Base-by-base conservation (phyloP, 1,284 basidiomycete species). In the Ustilago vetiveriae region DNA sequence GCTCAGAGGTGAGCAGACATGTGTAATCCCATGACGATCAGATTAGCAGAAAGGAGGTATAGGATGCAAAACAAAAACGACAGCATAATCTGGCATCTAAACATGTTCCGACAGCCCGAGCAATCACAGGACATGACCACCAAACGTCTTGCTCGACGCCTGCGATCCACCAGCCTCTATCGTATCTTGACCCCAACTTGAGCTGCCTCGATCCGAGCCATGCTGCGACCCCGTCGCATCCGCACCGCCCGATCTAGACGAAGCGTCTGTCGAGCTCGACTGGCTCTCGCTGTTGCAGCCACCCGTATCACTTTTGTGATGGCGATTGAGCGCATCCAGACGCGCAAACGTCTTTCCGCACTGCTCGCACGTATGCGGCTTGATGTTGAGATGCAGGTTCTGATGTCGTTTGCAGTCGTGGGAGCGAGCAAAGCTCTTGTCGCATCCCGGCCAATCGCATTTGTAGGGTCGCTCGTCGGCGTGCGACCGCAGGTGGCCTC, bases 261-360 rank as follows among this genome's bases (percentile, higher is more conserved):
- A 51, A 3, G 51, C 50, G 27, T 52, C 54, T 11, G 60, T 54
- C 43, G 55, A 67, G 17, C 59, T 55, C 24, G 57, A 62, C 40
- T 67, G 64, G 19, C 60, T 58, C 36, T 51, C 57, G 33, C 53
- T 47, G 19, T 63, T 53, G 52, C 74, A 76, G 11, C 68, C 64
- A 16, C 74, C 67, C 3, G 62, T 69, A 30, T 76, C 74, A 54
- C 65, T 76, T 60, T 74, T 74, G 62, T 76, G 69, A 23, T 76
- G 74, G 2, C 86, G 80, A 78, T 94, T 95, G 59, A 97, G 86
- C 17, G 94, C 94, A 84, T 97, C 94, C 75, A 94, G 84, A 53
- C 94, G 86, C 76, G 93, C 94, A 84, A 97, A 96, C 17, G 91
- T 91, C 85, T 95, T 95, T 75, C 91, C 90, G 83, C 94, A 97